Conservation (phyloP, 352 stramenopile genomes). For the Globisporangium spinosum region DNA sequence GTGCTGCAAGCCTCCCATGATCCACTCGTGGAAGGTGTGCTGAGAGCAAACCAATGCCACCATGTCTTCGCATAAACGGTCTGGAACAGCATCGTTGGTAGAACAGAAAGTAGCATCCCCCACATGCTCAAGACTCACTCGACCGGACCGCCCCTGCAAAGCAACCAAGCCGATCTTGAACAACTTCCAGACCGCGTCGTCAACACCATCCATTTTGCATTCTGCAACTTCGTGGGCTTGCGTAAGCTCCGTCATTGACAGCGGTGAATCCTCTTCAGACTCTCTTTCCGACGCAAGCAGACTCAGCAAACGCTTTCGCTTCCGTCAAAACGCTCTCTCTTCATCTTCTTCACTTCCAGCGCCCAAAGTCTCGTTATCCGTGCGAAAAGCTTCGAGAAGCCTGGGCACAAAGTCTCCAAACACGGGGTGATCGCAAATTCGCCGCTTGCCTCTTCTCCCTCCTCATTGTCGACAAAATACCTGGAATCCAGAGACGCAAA, state of each 20-base stretch:
- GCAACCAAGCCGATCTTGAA: constrained; percentile 1
- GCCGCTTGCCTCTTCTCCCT: background rate
- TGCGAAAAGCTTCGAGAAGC: constrained; percentile 1
- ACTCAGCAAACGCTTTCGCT: background rate
- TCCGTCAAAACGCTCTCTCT: background rate
- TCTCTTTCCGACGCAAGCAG: background rate
- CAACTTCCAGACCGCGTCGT: background rate
- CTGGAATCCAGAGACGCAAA: constrained; percentile 23
- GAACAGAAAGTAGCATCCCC: background rate
- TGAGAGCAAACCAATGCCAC: constrained; percentile 1
- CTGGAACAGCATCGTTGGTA: background rate
- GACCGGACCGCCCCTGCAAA: background rate
- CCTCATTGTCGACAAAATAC: background rate
- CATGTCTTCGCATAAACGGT: background rate
- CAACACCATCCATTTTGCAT: background rate
- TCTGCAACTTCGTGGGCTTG: background rate
- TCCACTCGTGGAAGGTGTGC: constrained; percentile 8
- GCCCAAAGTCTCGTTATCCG: background rate
- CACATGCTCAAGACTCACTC: background rate
- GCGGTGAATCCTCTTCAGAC: background rate
- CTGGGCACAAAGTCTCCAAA: constrained; percentile 18
- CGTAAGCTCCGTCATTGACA: constrained; percentile 1
- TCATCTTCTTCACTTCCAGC: background rate
- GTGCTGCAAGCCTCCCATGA: constrained; percentile 1
- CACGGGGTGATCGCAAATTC: background rate